A percentile compares a stretch with the other conserved stretches of the same genome.
phyloP scores from a whole-genome alignment of 208 protist species.

The Crithidia sp. region DNA sequence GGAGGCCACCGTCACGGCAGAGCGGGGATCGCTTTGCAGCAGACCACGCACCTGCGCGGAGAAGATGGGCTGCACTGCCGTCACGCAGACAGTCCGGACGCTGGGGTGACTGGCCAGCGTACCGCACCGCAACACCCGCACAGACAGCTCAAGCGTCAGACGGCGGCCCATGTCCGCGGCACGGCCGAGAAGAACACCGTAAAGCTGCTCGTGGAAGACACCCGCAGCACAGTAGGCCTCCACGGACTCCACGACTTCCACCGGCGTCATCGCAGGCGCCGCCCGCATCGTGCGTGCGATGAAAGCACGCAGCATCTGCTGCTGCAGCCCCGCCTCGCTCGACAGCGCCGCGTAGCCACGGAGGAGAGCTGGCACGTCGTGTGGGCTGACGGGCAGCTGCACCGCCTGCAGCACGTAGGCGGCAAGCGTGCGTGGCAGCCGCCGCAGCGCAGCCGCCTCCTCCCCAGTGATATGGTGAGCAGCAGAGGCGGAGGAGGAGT shows the following conservation, averaged over 20 bases:
- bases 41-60: constrained; percentile 64
- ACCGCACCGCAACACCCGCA: constrained; percentile 76
- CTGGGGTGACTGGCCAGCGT: constrained; percentile 29
- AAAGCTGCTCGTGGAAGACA: constrained; percentile 72
- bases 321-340: constrained; percentile 28
- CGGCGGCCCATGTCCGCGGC: constrained; percentile 59
- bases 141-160: constrained; percentile 63
- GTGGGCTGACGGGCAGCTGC: constrained; percentile 38
- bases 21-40: constrained; percentile 69
- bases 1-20: constrained; percentile 55
- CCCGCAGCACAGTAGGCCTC: constrained; percentile 71
- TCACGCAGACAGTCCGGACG: constrained; percentile 71
- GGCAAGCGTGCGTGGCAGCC: constrained; percentile 41
- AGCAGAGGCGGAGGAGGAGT: neutral
- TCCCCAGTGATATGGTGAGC: neutral
- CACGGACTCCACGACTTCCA: constrained; percentile 67
- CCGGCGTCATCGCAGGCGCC: constrained; percentile 40
- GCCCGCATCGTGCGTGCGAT: constrained; percentile 68
- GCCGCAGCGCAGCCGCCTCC: constrained; percentile 23
- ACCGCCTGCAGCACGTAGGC: constrained; percentile 44
- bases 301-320: constrained; percentile 62
- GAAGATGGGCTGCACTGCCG: constrained; percentile 76
- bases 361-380: constrained; percentile 57
- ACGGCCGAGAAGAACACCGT: constrained; percentile 74
- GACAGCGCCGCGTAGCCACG: constrained; percentile 56